These are phyloP conservation scores for Boletus insuetus DNA, from an alignment of 768 basidiomycete genomes.

Conservation along the genomic window DNA sequence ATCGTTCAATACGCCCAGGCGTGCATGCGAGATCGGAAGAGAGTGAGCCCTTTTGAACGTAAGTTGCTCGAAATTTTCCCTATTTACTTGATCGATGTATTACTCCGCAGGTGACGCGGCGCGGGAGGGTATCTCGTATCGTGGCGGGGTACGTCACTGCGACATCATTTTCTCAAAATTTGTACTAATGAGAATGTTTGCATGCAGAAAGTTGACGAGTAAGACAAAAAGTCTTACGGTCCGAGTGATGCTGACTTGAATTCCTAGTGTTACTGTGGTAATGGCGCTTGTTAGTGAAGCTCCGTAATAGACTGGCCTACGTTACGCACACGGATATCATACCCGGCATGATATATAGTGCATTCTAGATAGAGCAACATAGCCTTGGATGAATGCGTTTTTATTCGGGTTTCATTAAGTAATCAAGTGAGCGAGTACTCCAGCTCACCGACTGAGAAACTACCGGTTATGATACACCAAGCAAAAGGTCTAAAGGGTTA, in stretches of 20 bases:
- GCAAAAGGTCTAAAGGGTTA: conserved; percentile 20
- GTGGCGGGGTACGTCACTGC: conserved; percentile 65
- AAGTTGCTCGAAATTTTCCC: conserved; percentile 26
- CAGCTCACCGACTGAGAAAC: conserved; percentile 14
- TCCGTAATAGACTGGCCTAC: conserved; percentile 26
- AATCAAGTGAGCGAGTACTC: not conserved
- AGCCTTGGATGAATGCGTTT: too few species aligned
- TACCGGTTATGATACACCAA: conserved; percentile 31
- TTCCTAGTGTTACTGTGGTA: conserved; percentile 63
- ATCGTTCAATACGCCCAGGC: conserved; percentile 64
- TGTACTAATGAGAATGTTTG: conserved; percentile 4
- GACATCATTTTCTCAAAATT: conserved; percentile 2
- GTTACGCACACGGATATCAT: not conserved
- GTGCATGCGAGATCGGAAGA: conserved; percentile 65
- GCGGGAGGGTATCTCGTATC: conserved; percentile 59
- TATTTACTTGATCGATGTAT: conserved; percentile 2
- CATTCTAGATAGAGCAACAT: too few species aligned
- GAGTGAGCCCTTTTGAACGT: conserved; percentile 77
- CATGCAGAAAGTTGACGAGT: conserved; percentile 78
- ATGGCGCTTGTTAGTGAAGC: conserved; percentile 69
- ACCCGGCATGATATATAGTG: not conserved
- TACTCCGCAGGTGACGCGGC: conserved; percentile 53
- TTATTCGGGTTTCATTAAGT: too few species aligned
- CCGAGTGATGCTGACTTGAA: conserved; percentile 8
- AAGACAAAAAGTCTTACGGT: conserved; percentile 27